Conservation (phyloP, 169 alveolate species). For the Blepharisma undulans region DNA sequence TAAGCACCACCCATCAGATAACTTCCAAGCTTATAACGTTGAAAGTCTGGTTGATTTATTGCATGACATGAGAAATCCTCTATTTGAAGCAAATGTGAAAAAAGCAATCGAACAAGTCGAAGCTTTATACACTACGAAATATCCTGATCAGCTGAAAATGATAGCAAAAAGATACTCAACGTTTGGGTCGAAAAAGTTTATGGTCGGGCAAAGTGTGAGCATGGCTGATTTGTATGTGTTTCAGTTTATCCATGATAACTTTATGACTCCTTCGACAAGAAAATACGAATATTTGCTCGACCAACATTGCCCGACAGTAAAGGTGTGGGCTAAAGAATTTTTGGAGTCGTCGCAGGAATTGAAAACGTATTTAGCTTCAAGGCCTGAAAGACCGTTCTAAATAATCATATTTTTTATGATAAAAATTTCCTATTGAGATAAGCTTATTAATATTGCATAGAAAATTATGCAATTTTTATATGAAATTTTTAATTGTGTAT, state of each 20-base stretch:
- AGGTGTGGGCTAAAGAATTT: not conserved
- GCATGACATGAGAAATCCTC: not conserved
- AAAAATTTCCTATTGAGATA: not conserved
- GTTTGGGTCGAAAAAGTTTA: not conserved
- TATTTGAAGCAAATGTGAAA: not conserved
- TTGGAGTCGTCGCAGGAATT: conserved; percentile 1
- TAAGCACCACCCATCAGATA: conserved; percentile 48
- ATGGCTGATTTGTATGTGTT: not conserved
- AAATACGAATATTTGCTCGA: not conserved
- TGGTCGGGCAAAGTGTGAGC: not conserved
- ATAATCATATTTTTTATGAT: not conserved
- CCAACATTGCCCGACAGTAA: not conserved
- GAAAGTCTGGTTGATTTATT: not conserved
- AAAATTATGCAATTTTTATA: too few relatives aligned
- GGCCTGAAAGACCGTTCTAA: conserved; percentile 1
- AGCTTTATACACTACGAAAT: not conserved
- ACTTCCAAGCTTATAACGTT: not conserved
- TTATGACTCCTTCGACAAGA: not conserved
- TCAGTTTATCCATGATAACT: not conserved
- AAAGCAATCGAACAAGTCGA: not conserved
- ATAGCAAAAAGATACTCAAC: not conserved
- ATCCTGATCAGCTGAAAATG: not conserved
- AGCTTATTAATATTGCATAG: not conserved
- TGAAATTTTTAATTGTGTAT: too few relatives aligned
- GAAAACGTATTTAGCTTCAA: conserved; percentile 1